Conservation (phyloP, 768 basidiomycete genomes). For the Cyclocybe aegerita region DNA sequence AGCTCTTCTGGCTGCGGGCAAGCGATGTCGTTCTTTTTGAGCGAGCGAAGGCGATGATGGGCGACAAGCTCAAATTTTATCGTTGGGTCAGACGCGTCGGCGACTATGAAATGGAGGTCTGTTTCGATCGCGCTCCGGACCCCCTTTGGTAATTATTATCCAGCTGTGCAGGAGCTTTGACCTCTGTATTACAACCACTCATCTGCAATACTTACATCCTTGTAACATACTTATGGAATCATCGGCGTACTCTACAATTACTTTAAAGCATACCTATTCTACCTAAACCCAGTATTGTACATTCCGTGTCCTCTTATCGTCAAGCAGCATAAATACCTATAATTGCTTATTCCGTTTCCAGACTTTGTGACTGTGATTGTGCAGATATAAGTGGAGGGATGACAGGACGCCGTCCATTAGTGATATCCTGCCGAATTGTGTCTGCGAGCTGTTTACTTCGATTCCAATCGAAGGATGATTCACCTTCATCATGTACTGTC, state of each 20-base stretch:
- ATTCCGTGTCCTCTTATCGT: no score
- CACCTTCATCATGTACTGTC: constrained; percentile 26
- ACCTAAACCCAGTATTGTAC: background rate
- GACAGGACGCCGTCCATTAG: constrained; percentile 25
- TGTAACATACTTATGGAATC: no score
- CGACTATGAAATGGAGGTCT: constrained; percentile 17
- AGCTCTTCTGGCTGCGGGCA: constrained; percentile 23
- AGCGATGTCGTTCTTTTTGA: constrained; percentile 10
- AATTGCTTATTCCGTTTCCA: constrained; percentile 2
- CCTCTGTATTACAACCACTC: no score
- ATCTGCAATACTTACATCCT: no score
- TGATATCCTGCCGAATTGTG: constrained; percentile 25
- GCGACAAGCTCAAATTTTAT: constrained; percentile 15
- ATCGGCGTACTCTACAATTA: no score
- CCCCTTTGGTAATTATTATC: constrained; percentile 17
- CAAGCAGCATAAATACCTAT: constrained; percentile 2
- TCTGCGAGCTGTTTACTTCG: constrained; percentile 32
- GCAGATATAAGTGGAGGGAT: constrained; percentile 33
- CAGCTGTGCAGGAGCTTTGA: no score
- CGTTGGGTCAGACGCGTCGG: constrained; percentile 16
- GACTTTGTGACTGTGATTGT: constrained; percentile 15
- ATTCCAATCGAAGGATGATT: constrained; percentile 34
- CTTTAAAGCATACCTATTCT: no score
- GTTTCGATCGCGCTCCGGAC: constrained; percentile 16
- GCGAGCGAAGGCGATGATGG: constrained; percentile 11